These are phyloP conservation scores for Cyberlindnera samutprakarnensis DNA, from an alignment of 805 yeast genomes.

Conservation along the genomic window DNA sequence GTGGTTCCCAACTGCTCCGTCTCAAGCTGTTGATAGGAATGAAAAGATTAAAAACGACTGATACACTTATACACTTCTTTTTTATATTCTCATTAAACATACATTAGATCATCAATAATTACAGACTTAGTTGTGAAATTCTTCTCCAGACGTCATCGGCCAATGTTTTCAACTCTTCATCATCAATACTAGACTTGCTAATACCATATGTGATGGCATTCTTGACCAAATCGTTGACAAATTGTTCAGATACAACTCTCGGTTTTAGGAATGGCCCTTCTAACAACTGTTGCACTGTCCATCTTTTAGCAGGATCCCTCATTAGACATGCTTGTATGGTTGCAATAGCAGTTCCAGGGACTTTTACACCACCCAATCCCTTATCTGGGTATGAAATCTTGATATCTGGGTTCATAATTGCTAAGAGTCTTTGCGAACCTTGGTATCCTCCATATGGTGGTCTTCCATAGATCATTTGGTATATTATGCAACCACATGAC, in stretches of 20 bases:
- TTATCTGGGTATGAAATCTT: conserved; percentile 56
- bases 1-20: conserved; percentile 6
- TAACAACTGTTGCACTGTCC: conserved; percentile 56
- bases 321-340: conserved; percentile 64
- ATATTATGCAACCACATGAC: conserved; percentile 95
- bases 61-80: neutral
- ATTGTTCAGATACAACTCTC: conserved; percentile 56
- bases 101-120: neutral
- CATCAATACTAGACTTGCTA: conserved; percentile 34
- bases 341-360: conserved; percentile 63
- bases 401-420: conserved; percentile 80
- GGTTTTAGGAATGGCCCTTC: conserved; percentile 66
- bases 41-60: conserved; percentile 1
- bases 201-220: conserved; percentile 74
- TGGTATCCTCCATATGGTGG: conserved; percentile 83
- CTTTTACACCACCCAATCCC: conserved; percentile 54
- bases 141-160: conserved; percentile 55
- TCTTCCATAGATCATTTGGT: conserved; percentile 90
- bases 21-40: too few relatives aligned
- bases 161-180: conserved; percentile 37
- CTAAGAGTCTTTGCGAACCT: conserved; percentile 71
- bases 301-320: conserved; percentile 62
- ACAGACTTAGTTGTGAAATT: conserved; percentile 13
- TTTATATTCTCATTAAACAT: too few relatives aligned
- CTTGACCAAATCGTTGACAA: conserved; percentile 62